A percentile compares a stretch with the other conserved stretches of the same genome.
Conservation (phyloP, 768 basidiomycete species). For the Tylopilus subfusipes region DNA sequence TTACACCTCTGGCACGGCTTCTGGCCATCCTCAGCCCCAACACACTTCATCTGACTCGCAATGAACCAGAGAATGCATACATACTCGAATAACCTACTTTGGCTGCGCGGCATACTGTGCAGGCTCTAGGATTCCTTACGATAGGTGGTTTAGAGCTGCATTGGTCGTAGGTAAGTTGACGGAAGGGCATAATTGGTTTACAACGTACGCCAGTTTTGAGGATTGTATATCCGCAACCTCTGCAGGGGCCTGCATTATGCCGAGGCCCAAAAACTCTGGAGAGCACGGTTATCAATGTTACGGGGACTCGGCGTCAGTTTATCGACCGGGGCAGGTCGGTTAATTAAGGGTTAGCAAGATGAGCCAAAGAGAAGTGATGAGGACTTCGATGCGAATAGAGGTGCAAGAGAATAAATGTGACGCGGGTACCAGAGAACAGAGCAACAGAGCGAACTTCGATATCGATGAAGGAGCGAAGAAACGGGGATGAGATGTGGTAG, state of each 20-base stretch:
- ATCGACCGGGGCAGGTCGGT: conserved; percentile 40
- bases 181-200: conserved; percentile 4
- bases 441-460: conserved; percentile 17
- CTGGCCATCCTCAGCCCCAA: conserved; percentile 81
- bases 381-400: not conserved
- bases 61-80: conserved; percentile 17
- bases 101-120: conserved; percentile 80
- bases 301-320: conserved; percentile 40
- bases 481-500: conserved; percentile 30
- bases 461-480: conserved; percentile 31
- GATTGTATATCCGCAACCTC: conserved; percentile 30
- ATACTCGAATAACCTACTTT: conserved; percentile 50
- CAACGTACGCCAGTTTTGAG: conserved; percentile 28
- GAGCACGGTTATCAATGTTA: conserved; percentile 38
- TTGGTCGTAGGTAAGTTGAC: conserved; percentile 6
- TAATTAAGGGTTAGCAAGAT: conserved; percentile 35
- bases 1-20: conserved; percentile 82
- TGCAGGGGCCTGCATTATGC: conserved; percentile 29
- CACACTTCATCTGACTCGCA: conserved; percentile 76
- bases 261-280: conserved; percentile 12
- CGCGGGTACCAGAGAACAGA: conserved; percentile 9
- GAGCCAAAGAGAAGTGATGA: conserved; percentile 9
- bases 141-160: conserved; percentile 42
- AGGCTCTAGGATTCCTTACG: conserved; percentile 57
- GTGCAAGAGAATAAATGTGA: not conserved